Evolutionary conservation across 2,329 filamentous ascomycete species (phyloP), one percentile per base, ranked within the genome.

Genomic region (Sarocladiaceae sp.): DNA sequence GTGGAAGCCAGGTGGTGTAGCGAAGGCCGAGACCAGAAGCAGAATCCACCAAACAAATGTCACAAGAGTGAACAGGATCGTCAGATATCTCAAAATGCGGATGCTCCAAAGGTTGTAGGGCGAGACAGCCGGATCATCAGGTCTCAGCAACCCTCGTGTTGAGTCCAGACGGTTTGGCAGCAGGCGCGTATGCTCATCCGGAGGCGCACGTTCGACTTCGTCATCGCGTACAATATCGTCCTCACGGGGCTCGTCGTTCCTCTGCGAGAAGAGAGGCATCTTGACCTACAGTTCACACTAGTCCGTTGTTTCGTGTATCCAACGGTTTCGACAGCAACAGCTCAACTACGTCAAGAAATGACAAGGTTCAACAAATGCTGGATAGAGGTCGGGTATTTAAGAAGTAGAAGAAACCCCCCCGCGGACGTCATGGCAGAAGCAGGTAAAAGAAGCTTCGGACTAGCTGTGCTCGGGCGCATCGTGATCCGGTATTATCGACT

Each of bases 71-170:
- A 97, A 88, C 33, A 90, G 61, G 52, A 96, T 76, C 4, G 90
- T 93, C 55, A 94, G 68, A 64, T 85, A 89, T 64, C 91, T 83
- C 52, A 94, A 76, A 44, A 88, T 81, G 17, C 94, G 86, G 48
- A 99, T 88, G 54, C 84, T 90, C 87, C 91, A 96, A 33, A 97
- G 81, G 62, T 99, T 99, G 72, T 97, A 97, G 0, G 94, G 94
- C 3, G 90, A 89, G 69, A 96, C 72, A n/a, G 71, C 72, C 10
- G 72, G 71, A 53, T 75, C 72, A 51, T 75, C 72, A 20, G 72
- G 71, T 8, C 62, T 62, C 22, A 75, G 65, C 44, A 70, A 56
- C 7, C 57, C 64, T 18, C 64, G 60, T 33, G 57, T 61, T 59
- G 75, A 75, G 62, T 87, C 80, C 39, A 82, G 71, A 53, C 83